Evolutionary conservation across 768 basidiomycete genomes (phyloP), one percentile per base, ranked within the genome.

Genomic region (Fomitopsis pulvina): DNA sequence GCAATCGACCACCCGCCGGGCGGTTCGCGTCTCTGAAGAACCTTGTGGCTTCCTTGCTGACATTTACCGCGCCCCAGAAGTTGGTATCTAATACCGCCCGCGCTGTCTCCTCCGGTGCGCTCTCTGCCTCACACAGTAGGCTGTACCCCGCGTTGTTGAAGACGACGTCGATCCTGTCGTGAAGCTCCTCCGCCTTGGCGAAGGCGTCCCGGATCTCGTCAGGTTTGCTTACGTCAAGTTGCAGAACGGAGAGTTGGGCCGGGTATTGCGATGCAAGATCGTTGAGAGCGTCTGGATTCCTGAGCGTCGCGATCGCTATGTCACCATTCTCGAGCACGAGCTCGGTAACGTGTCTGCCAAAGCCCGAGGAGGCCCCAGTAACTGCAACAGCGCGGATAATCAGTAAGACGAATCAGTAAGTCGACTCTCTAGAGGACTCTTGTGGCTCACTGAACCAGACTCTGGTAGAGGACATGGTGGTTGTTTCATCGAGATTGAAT

Each of bases 1-100:
- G 52, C 20, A 76, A 56, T 20, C 58, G 60, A 6, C 73, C 75
- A 2, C 60, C 60, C 16, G 20, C 14, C 5, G 52, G 54, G 1
- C 14, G 42, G 52, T 72, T 71, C 3, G 62, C 58, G 12, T 71
- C 70, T 24, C 70, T 59, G 53, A 72, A 65, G 50, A 62, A 63
- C 43, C 51, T 48, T 24, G 71, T 59, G 0, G 68, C 66, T 34
- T 61, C 68, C 38, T 48, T 52, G 38, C 51, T 63, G 38, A 71
- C 68, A 28, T 60, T 52, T 0, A 48, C 54, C 0, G 61, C 59
- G 8, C 62, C 61, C 59, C 56, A 63, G 51, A 60, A 63, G 49
- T 61, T 58, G 14, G 57, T 53, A 37, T 64, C 63, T 47, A 64
- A 57, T 53, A 60, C 22, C 8, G n/a, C 37, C 8, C 54, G 50